Evolutionary conservation across 108 stramenopile genomes (phyloP), one percentile per base, ranked within the genome.

Genomic region (Phaeodactylum tricornutum): DNA sequence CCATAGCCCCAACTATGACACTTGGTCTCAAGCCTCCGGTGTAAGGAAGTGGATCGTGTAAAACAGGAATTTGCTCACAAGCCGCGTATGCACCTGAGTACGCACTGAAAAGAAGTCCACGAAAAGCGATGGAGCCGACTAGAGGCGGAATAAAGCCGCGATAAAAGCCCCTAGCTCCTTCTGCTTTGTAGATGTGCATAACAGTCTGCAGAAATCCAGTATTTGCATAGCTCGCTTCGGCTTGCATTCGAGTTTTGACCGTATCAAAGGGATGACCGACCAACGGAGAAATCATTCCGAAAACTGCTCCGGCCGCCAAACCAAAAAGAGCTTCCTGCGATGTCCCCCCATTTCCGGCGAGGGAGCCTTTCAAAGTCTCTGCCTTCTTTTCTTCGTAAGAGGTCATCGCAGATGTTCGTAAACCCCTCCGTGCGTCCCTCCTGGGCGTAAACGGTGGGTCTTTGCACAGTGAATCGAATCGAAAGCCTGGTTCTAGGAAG

Each of bases 191-290:
- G 21, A 50, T 46, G 15, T 19, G 14, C n/a, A 20, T 24, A 8
- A 49, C 30, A 9, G 39, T 40, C 3, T 48, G 16, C 14, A 17
- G n/a, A 17, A 59, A 14, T 9, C 34, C 16, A 17, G 35, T 25
- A 14, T 35, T 49, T 17, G 4, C 12, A 20, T 38, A 50, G n/a
- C 25, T 22, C 3, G 16, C 7, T n/a, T 41, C 39, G 8, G 43
- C 49, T 36, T 61, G 59, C 39, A 61, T 23, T 29, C 31, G 27
- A 4, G 59, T 61, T 19, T 61, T 61, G 41, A 61, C 20, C 21
- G 46, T 33, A 53, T 61, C 59, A 20, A 61, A 42, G 12, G 59
- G 59, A 35, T 61, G 59, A 16, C 59, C 59, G 11, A 51, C 38
- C 2, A 61, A n/a, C 6, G 59, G 49, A 27, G 46, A 48, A 7